Base-by-base conservation (phyloP, 768 basidiomycete species). In the Psilocybe cubensis region DNA sequence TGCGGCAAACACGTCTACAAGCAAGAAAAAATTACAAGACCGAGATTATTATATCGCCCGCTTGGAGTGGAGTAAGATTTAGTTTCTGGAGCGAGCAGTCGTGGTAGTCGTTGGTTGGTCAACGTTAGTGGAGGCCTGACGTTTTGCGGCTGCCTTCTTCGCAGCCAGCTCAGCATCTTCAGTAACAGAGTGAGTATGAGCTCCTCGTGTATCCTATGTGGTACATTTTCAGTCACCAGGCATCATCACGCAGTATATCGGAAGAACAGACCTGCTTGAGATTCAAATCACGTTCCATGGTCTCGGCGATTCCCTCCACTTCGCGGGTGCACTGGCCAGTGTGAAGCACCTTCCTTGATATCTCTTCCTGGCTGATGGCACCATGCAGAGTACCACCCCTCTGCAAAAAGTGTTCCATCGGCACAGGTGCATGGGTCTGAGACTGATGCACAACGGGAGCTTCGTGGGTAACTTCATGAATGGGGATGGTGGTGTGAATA, bases 381-480 rank as follows among this genome's bases (percentile, higher is more conserved):
- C 63, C 25, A 8, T 33, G 28, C 35, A 72, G 50, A 3, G 58
- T 52, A 10, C 69, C 71, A 2, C 69, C 71, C 2, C 58, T 54
- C 27, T 70, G 52, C 9, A 71, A 43, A 57, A 75, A 77, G 18
- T 71, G 65, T n/a, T 75, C 69, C 35, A 76, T 57, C 3, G 72
- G 63, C 6, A 76, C 66, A 18, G 74, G 66, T 1, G 63, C 65
- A 42, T 74, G 76, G 1, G 63, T 66, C 47, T 72, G 71, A 25
- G 74, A 70, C 54, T 74, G 69, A 42, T 77, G 72, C 4, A 74
- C 66, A 20, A 77, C 62, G 10, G 74, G 76, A 11, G 74, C 74
- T 50, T 76, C 72, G 52, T 77, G 71, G 3, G 68, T 71, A 11
- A 74, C 64, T 54, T 74, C 70, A 33, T 71, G 70, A 29, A 74